A percentile compares a stretch with the other conserved stretches of the same genome.
phyloP scores from a whole-genome alignment of 768 basidiomycete species.

The Kwoniella sp. region DNA sequence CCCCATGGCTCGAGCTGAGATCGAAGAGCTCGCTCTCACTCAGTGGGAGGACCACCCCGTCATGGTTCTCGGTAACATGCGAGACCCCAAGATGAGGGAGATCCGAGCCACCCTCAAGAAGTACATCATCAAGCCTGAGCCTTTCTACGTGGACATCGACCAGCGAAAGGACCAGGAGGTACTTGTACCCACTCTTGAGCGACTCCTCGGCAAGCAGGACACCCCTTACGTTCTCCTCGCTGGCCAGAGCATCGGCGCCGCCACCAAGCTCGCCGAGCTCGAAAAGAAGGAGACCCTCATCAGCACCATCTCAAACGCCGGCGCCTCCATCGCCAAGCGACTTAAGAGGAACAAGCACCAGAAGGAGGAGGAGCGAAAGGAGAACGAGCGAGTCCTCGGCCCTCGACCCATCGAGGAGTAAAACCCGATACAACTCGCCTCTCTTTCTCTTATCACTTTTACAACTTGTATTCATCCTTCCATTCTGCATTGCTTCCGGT shows the following conservation, averaged over 20 bases:
- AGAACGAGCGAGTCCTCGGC: slow-evolving; percentile 39
- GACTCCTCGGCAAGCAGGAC: slow-evolving; percentile 20
- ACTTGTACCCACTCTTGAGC: slow-evolving; percentile 14
- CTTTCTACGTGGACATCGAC: slow-evolving; percentile 43
- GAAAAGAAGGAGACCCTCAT: slow-evolving; percentile 31
- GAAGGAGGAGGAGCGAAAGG: slow-evolving; percentile 39
- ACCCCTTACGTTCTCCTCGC: slow-evolving; percentile 14
- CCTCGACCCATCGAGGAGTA: slow-evolving; percentile 21
- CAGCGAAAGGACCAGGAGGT: slow-evolving; percentile 30
- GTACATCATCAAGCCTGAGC: slow-evolving; percentile 35
- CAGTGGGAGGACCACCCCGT: slow-evolving; percentile 42
- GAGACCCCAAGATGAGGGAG: slow-evolving; percentile 41
- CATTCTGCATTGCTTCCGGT: background rate
- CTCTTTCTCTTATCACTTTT: background rate
- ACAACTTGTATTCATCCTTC: background rate
- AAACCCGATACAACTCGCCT: background rate
- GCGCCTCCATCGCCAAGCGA: slow-evolving; percentile 27
- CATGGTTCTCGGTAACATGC: slow-evolving; percentile 43
- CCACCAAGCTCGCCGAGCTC: slow-evolving; percentile 19
- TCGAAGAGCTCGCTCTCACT: slow-evolving; percentile 29
- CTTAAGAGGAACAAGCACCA: slow-evolving; percentile 42
- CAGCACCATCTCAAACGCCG: slow-evolving; percentile 21
- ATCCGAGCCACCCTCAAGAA: slow-evolving; percentile 25
- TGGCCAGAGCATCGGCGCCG: slow-evolving; percentile 17
- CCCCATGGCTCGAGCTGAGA: slow-evolving; percentile 25